A percentile compares a stretch with the other conserved stretches of the same genome.
phyloP scores from a whole-genome alignment of 2,329 filamentous ascomycete genomes.

The Fusarium devonianum region DNA sequence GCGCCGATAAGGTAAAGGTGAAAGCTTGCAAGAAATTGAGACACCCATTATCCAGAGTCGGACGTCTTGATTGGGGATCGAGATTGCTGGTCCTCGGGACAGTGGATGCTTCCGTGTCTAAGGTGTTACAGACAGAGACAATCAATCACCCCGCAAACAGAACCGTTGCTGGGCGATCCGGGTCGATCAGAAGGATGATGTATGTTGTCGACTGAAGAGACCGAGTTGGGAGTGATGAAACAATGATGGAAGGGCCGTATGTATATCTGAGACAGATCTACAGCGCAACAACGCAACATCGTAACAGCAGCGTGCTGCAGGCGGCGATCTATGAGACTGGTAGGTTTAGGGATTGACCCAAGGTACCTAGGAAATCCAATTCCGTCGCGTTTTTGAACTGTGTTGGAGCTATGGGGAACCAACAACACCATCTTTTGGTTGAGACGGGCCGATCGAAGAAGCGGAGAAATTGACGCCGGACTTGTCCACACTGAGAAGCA shows the following conservation, averaged over 20 bases:
- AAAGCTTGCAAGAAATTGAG: too few species aligned
- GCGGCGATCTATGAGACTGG: too few species aligned
- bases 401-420: neutral
- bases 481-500: neutral
- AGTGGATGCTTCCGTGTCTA: neutral
- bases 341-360: too few species aligned
- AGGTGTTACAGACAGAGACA: conserved; percentile 22
- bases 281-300: conserved; percentile 1
- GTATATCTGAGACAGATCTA: conserved; percentile 28
- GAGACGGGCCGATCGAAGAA: conserved; percentile 33
- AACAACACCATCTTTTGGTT: neutral
- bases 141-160: conserved; percentile 19
- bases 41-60: too few species aligned
- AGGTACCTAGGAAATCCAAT: too few species aligned
- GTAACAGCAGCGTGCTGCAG: neutral
- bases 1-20: conserved; percentile 6
- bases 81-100: too few species aligned
- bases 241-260: conserved; percentile 27
- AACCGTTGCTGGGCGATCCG: conserved; percentile 17
- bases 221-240: conserved; percentile 30
- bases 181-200: conserved; percentile 10
- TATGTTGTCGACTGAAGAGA: conserved; percentile 13
- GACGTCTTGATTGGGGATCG: neutral
- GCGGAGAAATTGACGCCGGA: neutral
- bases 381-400: neutral